Evolutionary conservation across 345 rosid species (phyloP).

Genomic region (Firmiana major): DNA sequence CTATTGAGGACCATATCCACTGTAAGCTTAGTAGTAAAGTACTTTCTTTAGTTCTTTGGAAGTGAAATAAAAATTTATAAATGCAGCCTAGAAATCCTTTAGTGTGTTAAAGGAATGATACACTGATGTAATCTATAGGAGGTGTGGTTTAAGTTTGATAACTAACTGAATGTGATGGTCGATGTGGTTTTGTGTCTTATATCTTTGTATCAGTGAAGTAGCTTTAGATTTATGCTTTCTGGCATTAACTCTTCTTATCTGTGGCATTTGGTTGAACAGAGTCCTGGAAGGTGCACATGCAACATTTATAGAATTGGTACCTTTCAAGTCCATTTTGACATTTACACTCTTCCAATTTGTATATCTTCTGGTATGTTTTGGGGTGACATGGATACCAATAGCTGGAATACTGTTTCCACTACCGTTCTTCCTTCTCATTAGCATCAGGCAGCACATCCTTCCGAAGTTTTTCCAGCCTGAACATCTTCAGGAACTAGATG

Average conservation of each 20-base stretch:
- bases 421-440: constrained; percentile 67
- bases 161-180: not conserved
- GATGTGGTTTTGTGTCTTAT: not conserved
- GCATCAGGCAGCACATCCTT: constrained; percentile 56
- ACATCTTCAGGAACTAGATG: constrained; percentile 71
- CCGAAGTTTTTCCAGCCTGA: constrained; percentile 56
- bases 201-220: not conserved
- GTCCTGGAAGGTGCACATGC: constrained; percentile 70
- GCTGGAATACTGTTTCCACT: constrained; percentile 75
- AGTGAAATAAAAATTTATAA: not conserved
- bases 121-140: not conserved
- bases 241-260: constrained; percentile 5
- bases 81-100: not conserved
- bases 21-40: not conserved
- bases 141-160: not conserved
- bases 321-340: constrained; percentile 49
- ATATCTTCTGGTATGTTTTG: constrained; percentile 59
- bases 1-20: not conserved
- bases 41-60: no score
- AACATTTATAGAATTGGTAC: constrained; percentile 68
- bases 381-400: constrained; percentile 80
- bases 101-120: not conserved
- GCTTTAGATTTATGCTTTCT: not conserved
- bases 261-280: constrained; percentile 37
- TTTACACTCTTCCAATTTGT: constrained; percentile 68